Evolutionary conservation across 2,329 filamentous ascomycete genomes (phyloP).

Genomic region (Camptophora hylomeconis): DNA sequence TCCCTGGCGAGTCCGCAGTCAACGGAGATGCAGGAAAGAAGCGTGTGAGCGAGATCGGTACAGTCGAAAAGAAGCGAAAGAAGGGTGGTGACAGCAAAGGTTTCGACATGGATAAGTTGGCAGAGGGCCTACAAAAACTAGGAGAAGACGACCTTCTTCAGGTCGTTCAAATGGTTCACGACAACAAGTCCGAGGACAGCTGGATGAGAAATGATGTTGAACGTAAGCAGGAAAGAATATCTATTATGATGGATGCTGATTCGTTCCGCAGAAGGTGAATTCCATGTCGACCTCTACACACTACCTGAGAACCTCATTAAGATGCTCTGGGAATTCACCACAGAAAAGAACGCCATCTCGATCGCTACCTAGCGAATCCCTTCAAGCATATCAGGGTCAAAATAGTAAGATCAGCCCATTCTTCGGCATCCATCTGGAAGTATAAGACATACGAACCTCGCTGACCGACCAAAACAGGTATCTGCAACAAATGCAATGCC

Average conservation of each 20-base stretch:
- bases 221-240: slow-evolving; percentile 43
- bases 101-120: slow-evolving; percentile 92
- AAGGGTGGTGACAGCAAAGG: slow-evolving; percentile 50
- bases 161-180: slow-evolving; percentile 95
- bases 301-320: slow-evolving; percentile 79
- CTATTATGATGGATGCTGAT: slow-evolving; percentile 1
- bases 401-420: no score
- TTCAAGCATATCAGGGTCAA: no score
- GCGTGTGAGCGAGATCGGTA: slow-evolving; percentile 23
- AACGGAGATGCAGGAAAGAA: slow-evolving; percentile 53
- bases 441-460: no score
- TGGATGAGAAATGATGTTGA: slow-evolving; percentile 97
- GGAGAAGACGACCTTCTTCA: slow-evolving; percentile 86
- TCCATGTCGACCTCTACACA: slow-evolving; percentile 97
- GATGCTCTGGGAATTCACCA: slow-evolving; percentile 84
- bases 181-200: slow-evolving; percentile 86
- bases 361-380: slow-evolving; percentile 13
- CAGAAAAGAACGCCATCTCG: slow-evolving; percentile 24
- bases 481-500: no score
- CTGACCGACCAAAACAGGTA: no score
- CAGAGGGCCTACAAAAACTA: slow-evolving; percentile 77
- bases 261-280: slow-evolving; percentile 64
- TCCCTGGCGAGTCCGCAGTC: slow-evolving; percentile 54
- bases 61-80: slow-evolving; percentile 50
- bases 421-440: no score